Evolutionary conservation across 345 rosid genomes (phyloP), one percentile per base, ranked within the genome.

Genomic region (Melaleuca quinquenervia): DNA sequence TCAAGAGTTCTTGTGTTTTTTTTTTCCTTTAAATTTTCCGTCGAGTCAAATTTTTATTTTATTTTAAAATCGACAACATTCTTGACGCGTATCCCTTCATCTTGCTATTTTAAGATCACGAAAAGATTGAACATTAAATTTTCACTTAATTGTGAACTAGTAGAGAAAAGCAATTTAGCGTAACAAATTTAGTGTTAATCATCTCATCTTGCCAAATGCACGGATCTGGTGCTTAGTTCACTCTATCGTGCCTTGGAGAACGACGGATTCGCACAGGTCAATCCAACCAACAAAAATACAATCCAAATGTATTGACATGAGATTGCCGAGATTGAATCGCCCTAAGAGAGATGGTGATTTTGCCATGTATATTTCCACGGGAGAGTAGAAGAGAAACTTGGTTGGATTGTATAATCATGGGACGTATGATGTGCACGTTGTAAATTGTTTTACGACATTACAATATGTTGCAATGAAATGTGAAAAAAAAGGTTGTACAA

Each of bases 211-310:
- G 48, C 26, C 41, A 70, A 60, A 70, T 70, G 48, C 78, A 16
- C 0, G 1, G 24, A 70, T 36, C 7, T 3, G 18, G 26, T 36
- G 18, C 70, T 58, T 58, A 58, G 27, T 58, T 58, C n/a, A 58
- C 70, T 12, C 32, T 11, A n/a, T 58, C 0, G 0, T n/a, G 36
- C 13, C 70, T 13, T n/a, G 6, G 36, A 12, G 0, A 0, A 0
- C 8, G 7, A 13, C n/a, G 13, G 5, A 58, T 2, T 58, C 18
- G 3, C 3, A 6, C 4, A 14, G 22, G 48, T 70, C 26, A 8
- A 20, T 70, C 48, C 1, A 36, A 70, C 4, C 48, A 18, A 70
- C 3, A 70, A 36, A 3, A 8, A 18, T 21, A 18, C 2, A 36
- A 70, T 70, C 7, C 80, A 36, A 18, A 32, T 5, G 48, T 3